These are phyloP conservation scores for Rhazya stricta DNA, from an alignment of 257 asterid genomes.

Conservation along the genomic window DNA sequence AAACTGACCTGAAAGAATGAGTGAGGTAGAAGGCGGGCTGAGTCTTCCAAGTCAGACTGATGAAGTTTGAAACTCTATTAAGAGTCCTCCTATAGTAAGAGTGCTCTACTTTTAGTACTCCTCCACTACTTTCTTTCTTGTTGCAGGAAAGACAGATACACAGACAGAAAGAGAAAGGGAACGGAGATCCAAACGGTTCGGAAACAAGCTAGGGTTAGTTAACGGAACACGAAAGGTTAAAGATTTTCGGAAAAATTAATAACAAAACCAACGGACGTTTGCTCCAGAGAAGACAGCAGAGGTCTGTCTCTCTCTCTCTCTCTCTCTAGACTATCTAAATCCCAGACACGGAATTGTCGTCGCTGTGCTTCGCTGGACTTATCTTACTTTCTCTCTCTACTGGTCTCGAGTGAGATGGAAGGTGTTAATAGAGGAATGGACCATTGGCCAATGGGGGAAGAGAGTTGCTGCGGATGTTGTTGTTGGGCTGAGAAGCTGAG, in stretches of 20 bases:
- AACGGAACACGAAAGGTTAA: background rate
- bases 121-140: background rate
- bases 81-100: background rate
- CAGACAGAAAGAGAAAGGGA: background rate
- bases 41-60: slow-evolving; percentile 31
- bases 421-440: background rate
- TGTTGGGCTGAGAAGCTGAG: slow-evolving; percentile 2
- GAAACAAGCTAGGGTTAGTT: background rate
- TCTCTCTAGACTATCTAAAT: background rate
- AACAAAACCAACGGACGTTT: slow-evolving; percentile 1
- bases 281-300: background rate
- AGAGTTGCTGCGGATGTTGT: background rate
- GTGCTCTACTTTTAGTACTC: background rate
- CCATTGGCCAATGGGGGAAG: slow-evolving; percentile 5
- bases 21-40: slow-evolving; percentile 38
- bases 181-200: background rate
- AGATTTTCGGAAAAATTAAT: background rate
- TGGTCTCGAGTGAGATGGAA: no score
- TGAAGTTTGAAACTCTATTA: background rate
- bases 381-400: background rate
- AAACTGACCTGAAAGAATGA: slow-evolving; percentile 31
- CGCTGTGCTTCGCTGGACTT: background rate
- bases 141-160: background rate
- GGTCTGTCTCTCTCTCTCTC: background rate
- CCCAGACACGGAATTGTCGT: background rate